phyloP scores from a whole-genome alignment of 2,329 filamentous ascomycete species.

The Fusarium citri region DNA sequence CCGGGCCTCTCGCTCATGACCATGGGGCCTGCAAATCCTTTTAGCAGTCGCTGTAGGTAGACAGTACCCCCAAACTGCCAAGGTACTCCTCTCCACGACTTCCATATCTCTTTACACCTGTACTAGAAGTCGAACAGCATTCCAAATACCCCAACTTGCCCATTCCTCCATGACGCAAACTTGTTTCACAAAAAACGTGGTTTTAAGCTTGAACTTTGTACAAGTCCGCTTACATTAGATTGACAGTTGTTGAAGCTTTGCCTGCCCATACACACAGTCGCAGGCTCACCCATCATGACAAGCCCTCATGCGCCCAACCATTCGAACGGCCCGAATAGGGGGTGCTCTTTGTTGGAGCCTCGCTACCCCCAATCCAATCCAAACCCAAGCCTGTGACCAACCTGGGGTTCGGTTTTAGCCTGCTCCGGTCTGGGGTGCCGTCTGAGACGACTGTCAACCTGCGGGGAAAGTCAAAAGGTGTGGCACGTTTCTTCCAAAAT shows the following conservation, averaged over 20 bases:
- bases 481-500: constrained; percentile 38
- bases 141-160: constrained; percentile 12
- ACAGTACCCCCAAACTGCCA: background rate
- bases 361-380: constrained; percentile 28
- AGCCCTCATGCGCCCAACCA: constrained; percentile 10
- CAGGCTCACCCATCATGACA: constrained; percentile 23
- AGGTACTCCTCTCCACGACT: background rate
- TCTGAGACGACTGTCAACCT: constrained; percentile 36
- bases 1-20: constrained; percentile 31
- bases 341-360: constrained; percentile 27
- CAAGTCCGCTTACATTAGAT: constrained; percentile 11
- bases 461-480: constrained; percentile 44
- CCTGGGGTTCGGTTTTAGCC: constrained; percentile 31
- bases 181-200: background rate
- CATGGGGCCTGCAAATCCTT: constrained; percentile 26
- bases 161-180: background rate
- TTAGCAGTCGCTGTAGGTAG: background rate
- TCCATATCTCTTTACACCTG: background rate
- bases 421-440: constrained; percentile 30
- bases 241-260: background rate
- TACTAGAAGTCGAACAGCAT: background rate
- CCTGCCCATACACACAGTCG: constrained; percentile 3
- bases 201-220: background rate
- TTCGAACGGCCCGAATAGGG: constrained; percentile 47
- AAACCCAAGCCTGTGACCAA: constrained; percentile 28